Base-by-base conservation (phyloP, 768 basidiomycete species). In the Boletus rex-veris region DNA sequence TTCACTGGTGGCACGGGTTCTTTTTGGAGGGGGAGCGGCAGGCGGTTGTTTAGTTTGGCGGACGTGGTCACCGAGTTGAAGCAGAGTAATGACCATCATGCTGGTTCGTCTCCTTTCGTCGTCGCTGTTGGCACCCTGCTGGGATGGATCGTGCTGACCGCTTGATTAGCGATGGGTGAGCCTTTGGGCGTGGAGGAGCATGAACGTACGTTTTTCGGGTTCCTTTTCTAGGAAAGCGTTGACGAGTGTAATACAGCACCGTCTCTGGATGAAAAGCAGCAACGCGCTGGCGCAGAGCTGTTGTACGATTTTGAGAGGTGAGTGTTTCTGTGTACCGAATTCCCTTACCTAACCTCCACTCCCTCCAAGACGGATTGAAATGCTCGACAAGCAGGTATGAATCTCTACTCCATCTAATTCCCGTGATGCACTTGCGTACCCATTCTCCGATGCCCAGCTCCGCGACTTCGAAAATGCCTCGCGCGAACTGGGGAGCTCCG, bases 401-500 rank as follows among this genome's bases (percentile, higher is more conserved):
- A 18, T 2, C 3, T 15, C 7, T 28, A 10, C 12, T 30, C 24
- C 40, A 4, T 10, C 15, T 7, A 44, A 24, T 42, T 19, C 26
- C 14, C 15, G 4, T 28, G 14, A 11, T 18, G 26, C n/a, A 15
- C n/a, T 16, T 16, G 16, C n/a, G n/a, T 38, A 5, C 41, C 49
- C 41, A 56, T 26, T 12, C 7, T 28, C 16, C 14, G 6, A 18
- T 5, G 10, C n/a, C 8, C 38, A 80, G 76, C 74, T 81, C n/a
- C 72, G 78, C 8, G 79, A 79, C 61, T 82, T 82, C 48, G 75
- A 77, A 42, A 81, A 80, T 19, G 75, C 80, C 3, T 78, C 78
- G 9, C 78, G 79, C 10, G 79, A 80, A 56, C 67, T 81, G 0
- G 81, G 81, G 8, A 78, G 78, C 35, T 81, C 80, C 0, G 78